Evolutionary conservation across 2,329 filamentous ascomycete species (phyloP).

Genomic region (Colletotrichum sp.): DNA sequence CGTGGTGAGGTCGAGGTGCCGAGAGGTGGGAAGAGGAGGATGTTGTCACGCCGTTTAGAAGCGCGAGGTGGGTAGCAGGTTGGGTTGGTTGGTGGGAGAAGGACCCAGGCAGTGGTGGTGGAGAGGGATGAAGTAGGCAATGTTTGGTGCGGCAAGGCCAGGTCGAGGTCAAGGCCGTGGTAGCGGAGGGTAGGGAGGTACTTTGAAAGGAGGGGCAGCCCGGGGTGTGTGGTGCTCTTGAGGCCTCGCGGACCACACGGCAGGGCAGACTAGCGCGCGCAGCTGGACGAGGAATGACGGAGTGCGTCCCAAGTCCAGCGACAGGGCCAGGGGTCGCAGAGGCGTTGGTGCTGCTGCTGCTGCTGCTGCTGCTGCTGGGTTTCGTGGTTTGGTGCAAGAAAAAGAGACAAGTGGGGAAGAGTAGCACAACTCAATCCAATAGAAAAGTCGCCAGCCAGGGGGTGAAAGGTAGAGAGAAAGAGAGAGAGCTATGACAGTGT

Average conservation of each 20-base stretch:
- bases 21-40: constrained; percentile 2
- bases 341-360: not conserved
- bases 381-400: not conserved
- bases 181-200: constrained; percentile 7
- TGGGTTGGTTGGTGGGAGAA: constrained; percentile 9
- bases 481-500: not conserved
- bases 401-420: not conserved
- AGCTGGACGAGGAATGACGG: constrained; percentile 21
- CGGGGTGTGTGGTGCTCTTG: constrained; percentile 4
- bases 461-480: not conserved
- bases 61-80: constrained; percentile 12
- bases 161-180: not conserved
- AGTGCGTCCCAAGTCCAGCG: constrained; percentile 17
- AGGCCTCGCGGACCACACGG: constrained; percentile 20
- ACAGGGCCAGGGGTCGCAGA: not conserved
- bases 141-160: not conserved
- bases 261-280: constrained; percentile 19
- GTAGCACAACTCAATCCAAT: not conserved
- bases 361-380: not conserved
- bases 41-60: constrained; percentile 15
- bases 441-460: not conserved
- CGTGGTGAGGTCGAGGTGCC: constrained; percentile 11
- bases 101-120: not conserved
- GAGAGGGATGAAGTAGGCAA: not conserved
- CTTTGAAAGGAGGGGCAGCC: constrained; percentile 12